Evolutionary conservation across 306 rosid species (phyloP), one percentile per base, ranked within the genome.

Genomic region (Castanea crenata): DNA sequence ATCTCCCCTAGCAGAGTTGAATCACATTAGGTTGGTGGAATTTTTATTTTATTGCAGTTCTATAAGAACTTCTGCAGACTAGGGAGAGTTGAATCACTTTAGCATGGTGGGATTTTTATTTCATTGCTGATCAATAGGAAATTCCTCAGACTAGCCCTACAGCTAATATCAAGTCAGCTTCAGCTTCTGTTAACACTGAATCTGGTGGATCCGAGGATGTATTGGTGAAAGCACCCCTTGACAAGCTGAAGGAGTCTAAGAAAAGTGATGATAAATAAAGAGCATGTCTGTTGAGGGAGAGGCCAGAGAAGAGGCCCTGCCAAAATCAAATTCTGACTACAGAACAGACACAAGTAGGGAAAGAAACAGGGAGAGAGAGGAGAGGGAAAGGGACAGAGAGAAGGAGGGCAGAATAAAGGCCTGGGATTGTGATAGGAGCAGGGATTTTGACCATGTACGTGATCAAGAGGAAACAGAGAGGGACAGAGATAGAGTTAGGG

Each of bases 381-480:
- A 84, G 0, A 72, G 82, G 55, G 89, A 86, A 0, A 79, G 88
- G 9, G 88, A 84, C 0, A 62, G 92, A 21, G 94, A 85, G 6
- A 81, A 91, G 79, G 92, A 85, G 84, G 91, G 85, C 54, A 90
- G 93, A 80, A 75, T 71, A 67, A 94, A 84, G 88, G 72, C 87
- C 19, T 81, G 94, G 62, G 97, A 95, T 82, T 90, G 94, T 67
- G 99, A 95, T 35, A 79, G 93, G 77, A 93, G 93, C 32, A 90
- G 97, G 84, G 98, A 92, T 78, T 94, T 97, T 31, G 96, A 92
- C 81, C 83, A 83, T 25, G 98, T 92, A 74, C 87, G 93, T 35
- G 97, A 91, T 32, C 85, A 88, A 74, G 99, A 92, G 81, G 97
- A 92, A 71, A 54, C 62, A 6, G 99, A 95, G 55, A 87, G 92